A percentile compares a stretch with the other conserved stretches of the same genome.
These are phyloP conservation scores for Aspergillus persii DNA, from an alignment of 2,329 filamentous ascomycete species.

Conservation along the genomic window DNA sequence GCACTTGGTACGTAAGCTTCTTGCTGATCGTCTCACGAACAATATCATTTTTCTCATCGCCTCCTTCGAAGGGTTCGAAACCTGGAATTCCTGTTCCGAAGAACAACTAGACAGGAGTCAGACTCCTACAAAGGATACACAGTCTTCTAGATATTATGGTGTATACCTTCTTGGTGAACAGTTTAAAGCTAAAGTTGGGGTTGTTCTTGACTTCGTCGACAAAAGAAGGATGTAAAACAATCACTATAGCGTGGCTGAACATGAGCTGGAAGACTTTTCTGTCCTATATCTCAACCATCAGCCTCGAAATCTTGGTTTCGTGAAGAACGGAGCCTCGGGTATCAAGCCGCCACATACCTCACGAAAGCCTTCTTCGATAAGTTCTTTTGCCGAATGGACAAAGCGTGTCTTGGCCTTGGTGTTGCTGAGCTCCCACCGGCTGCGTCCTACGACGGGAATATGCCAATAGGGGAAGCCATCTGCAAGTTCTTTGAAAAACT, in stretches of 20 bases:
- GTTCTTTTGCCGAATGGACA: slow-evolving; percentile 19
- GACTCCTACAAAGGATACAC: neutral
- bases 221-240: slow-evolving; percentile 31
- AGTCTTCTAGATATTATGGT: neutral
- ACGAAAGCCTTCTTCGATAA: slow-evolving; percentile 28
- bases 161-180: slow-evolving; percentile 22
- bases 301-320: neutral
- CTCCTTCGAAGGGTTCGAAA: slow-evolving; percentile 29
- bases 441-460: slow-evolving; percentile 29
- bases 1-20: slow-evolving; percentile 28
- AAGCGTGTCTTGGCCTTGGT: slow-evolving; percentile 30
- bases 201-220: slow-evolving; percentile 34
- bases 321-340: neutral
- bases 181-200: slow-evolving; percentile 27
- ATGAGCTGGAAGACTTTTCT: slow-evolving; percentile 28
- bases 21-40: slow-evolving; percentile 26
- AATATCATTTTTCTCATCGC: slow-evolving; percentile 10
- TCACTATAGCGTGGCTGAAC: slow-evolving; percentile 18
- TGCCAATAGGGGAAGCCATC: slow-evolving; percentile 27
- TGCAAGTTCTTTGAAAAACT: slow-evolving; percentile 24
- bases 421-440: slow-evolving; percentile 31
- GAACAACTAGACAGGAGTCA: slow-evolving; percentile 19
- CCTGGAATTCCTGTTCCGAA: slow-evolving; percentile 30
- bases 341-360: slow-evolving; percentile 17
- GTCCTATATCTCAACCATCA: slow-evolving; percentile 16